Conservation (phyloP, 2,329 filamentous ascomycete genomes). For the Zalaria obscura region DNA sequence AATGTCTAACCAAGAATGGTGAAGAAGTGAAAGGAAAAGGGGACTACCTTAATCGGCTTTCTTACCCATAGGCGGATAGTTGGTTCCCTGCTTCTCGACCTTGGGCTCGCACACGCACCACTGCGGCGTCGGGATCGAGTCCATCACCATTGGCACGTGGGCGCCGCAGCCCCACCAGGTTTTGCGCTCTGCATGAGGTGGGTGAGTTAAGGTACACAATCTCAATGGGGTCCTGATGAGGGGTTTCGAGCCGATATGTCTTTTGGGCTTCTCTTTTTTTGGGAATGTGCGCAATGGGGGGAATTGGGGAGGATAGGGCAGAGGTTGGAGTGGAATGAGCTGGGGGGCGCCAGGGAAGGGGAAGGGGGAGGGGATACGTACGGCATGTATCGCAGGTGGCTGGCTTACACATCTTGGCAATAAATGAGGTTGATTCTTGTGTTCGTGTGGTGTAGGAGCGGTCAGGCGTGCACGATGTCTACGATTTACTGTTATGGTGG, state of each 20-base stretch:
- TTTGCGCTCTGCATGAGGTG: conserved; percentile 12
- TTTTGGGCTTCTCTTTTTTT: too few species aligned
- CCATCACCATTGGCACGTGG: conserved; percentile 37
- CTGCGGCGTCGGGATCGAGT: conserved; percentile 40
- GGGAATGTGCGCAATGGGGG: too few species aligned
- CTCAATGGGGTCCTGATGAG: too few species aligned
- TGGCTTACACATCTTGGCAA: conserved; percentile 48
- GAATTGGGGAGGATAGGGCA: conserved; percentile 3
- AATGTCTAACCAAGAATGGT: neutral
- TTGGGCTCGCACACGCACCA: conserved; percentile 54
- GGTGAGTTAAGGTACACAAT: neutral
- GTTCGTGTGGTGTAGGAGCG: too few species aligned
- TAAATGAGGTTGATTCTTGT: neutral
- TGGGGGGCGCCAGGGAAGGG: neutral
- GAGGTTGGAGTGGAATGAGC: conserved; percentile 2
- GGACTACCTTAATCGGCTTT: neutral
- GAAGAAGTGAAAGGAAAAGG: neutral
- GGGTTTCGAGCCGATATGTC: too few species aligned
- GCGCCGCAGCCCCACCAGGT: conserved; percentile 21
- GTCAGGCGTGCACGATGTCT: too few species aligned
- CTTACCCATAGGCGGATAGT: conserved; percentile 7
- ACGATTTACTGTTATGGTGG: too few species aligned
- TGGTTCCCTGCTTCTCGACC: conserved; percentile 35
- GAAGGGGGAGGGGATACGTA: conserved; percentile 25
- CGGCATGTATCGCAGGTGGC: conserved; percentile 48